Base-by-base conservation (phyloP, 208 protist genomes). In the Acanthamoeba healyi region DNA sequence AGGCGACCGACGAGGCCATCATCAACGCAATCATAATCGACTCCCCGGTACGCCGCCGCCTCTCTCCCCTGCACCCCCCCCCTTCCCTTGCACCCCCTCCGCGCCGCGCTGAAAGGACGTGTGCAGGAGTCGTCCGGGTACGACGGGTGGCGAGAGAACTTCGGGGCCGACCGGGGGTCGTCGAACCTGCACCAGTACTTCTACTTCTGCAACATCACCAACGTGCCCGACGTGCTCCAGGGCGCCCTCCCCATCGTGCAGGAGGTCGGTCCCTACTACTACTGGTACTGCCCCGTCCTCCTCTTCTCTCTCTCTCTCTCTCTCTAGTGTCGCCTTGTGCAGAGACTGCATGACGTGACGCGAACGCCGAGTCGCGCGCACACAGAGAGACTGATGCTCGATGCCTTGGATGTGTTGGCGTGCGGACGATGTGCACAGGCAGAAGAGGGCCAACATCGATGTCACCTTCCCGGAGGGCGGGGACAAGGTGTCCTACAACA, bases 401-500 rank as follows among this genome's bases (percentile, higher is more conserved):
- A 26, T 61, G 2, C 3, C 3, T 15, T 15, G 17, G 12, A 15
- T 61, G 5, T n/a, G 2, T 61, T 61, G 5, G 5, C 54, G 5
- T n/a, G 44, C 14, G 44, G 44, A 15, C 6, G 61, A 5, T 22
- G 17, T 9, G 61, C 6, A 26, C 65, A 74, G 65, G 65, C 65
- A 74, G 26, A 74, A 74, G 65, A 74, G 65, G 65, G 38, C 29
- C 65, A 74, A 74, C 65, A 74, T 74, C 36, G 65, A 74, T 26
- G 29, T 74, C 29, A 44, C n/a, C n/a, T 74, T 74, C 38, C n/a
- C 36, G 9, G 65, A 74, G 65, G 65, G 26, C 38, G 65, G 65
- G 26, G 65, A 74, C 36, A 74, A 74, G 65, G 65, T 74, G n/a
- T 74, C 65, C 32, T 74, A 74, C 65, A 74, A 74, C 36, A 74